These are phyloP conservation scores for Paecilomyces sp. DNA, from an alignment of 2,329 filamentous ascomycete genomes.

Conservation along the genomic window DNA sequence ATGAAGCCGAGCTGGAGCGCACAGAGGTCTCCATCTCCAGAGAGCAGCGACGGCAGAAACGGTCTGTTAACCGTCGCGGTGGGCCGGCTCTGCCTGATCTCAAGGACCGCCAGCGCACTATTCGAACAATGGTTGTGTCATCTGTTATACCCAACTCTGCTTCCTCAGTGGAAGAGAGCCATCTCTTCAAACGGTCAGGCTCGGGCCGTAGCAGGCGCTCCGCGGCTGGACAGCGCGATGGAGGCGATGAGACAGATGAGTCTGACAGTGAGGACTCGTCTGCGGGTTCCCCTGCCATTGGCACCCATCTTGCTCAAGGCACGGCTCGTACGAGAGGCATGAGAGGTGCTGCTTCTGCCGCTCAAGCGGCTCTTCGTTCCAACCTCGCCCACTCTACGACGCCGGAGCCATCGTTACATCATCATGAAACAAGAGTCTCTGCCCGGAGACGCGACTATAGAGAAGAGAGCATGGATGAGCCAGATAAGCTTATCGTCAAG, in stretches of 20 bases:
- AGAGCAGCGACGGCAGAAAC: conserved; percentile 89
- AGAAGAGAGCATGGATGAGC: conserved; percentile 72
- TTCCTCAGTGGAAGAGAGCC: conserved; percentile 70
- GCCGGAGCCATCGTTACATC: conserved; percentile 64
- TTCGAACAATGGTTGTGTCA: conserved; percentile 85
- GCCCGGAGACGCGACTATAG: conserved; percentile 58
- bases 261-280: conserved; percentile 86
- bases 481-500: conserved; percentile 63
- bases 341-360: conserved; percentile 78
- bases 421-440: conserved; percentile 66
- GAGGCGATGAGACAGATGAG: conserved; percentile 73
- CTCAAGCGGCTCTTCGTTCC: conserved; percentile 77
- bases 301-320: conserved; percentile 58
- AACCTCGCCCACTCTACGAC: conserved; percentile 75
- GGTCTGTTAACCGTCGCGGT: conserved; percentile 86
- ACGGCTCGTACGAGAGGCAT: conserved; percentile 83
- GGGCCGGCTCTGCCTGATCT: conserved; percentile 92
- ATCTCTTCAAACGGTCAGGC: conserved; percentile 72
- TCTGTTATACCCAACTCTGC: conserved; percentile 86
- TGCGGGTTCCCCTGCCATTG: conserved; percentile 75
- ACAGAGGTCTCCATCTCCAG: conserved; percentile 89
- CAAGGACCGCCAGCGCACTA: conserved; percentile 87
- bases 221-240: conserved; percentile 50
- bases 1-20: conserved; percentile 78
- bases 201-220: conserved; percentile 54